Conservation (phyloP, 2,329 filamentous ascomycete genomes). For the Periconia digitata region DNA sequence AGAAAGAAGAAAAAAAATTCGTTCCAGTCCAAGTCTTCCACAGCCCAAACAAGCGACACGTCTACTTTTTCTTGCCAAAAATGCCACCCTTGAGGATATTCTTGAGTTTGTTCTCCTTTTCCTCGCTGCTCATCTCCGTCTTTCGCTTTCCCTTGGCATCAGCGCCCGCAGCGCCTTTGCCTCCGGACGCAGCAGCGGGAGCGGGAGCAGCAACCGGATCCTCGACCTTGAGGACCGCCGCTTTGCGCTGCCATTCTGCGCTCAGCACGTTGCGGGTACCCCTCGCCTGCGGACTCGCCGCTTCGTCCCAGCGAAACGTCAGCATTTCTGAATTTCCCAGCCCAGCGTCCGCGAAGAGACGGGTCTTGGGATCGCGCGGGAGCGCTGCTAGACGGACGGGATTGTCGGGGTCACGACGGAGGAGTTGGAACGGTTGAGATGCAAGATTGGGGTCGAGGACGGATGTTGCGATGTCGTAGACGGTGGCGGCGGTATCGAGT, state of each 20-base stretch:
- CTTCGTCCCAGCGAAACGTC: conserved; percentile 73
- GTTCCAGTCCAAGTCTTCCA: too few species aligned
- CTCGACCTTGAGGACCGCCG: conserved; percentile 67
- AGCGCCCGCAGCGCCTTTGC: not conserved
- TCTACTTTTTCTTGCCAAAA: conserved; percentile 20
- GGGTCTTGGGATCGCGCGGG: conserved; percentile 50
- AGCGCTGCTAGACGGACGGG: conserved; percentile 33
- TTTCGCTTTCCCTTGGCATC: conserved; percentile 32
- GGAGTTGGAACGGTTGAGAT: conserved; percentile 70
- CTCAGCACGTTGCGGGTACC: conserved; percentile 61
- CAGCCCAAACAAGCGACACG: too few species aligned
- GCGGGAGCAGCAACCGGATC: conserved; percentile 39
- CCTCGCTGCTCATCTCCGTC: conserved; percentile 29
- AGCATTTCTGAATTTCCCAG: conserved; percentile 72
- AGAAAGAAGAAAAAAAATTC: too few species aligned
- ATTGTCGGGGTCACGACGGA: conserved; percentile 60
- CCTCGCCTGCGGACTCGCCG: conserved; percentile 59
- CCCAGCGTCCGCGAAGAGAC: conserved; percentile 71
- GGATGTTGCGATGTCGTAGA: conserved; percentile 74
- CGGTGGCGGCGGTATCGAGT: conserved; percentile 66
- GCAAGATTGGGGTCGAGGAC: conserved; percentile 63
- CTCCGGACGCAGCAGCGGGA: not conserved
- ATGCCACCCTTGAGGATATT: conserved; percentile 38
- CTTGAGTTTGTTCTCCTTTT: conserved; percentile 46
- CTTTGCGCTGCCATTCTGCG: conserved; percentile 59